phyloP scores from a whole-genome alignment of 805 yeast species.

The Millerozyma miso region DNA sequence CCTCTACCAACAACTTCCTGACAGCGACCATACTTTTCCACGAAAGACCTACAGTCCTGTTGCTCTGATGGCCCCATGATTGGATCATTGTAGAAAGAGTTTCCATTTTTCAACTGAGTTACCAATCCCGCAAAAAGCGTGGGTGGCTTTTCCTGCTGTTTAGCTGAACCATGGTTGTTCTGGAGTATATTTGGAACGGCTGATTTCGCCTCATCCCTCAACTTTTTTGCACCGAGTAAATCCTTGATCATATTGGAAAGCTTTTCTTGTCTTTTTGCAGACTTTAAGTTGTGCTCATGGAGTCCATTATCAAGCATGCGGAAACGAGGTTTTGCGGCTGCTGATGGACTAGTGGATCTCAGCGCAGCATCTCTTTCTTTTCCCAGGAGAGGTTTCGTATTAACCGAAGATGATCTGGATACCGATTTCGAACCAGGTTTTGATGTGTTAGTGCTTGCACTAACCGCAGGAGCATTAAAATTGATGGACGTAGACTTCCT shows the following conservation, averaged over 20 bases:
- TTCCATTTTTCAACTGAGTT: slow-evolving; percentile 46
- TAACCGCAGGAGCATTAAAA: neutral
- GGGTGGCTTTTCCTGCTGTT: slow-evolving; percentile 45
- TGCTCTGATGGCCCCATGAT: slow-evolving; percentile 10
- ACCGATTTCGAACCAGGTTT: slow-evolving; percentile 7
- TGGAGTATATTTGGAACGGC: slow-evolving; percentile 62
- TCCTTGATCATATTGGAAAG: slow-evolving; percentile 71
- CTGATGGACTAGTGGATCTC: slow-evolving; percentile 2
- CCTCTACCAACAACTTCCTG: slow-evolving; percentile 94
- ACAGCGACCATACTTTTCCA: slow-evolving; percentile 88
- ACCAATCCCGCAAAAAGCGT: slow-evolving; percentile 67
- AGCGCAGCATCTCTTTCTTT: neutral
- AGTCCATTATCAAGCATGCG: slow-evolving; percentile 58
- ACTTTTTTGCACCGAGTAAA: slow-evolving; percentile 66
- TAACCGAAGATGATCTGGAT: slow-evolving; percentile 9
- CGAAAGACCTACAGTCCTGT: slow-evolving; percentile 55
- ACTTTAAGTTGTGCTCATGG: slow-evolving; percentile 77
- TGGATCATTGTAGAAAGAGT: slow-evolving; percentile 20
- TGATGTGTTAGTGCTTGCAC: neutral
- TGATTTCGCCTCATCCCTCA: slow-evolving; percentile 65
- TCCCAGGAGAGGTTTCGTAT: slow-evolving; percentile 1
- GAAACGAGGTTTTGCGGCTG: slow-evolving; percentile 42
- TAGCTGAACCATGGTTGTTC: slow-evolving; percentile 5
- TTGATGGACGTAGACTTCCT: neutral
- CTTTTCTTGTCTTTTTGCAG: slow-evolving; percentile 76